Evolutionary conservation across 2,329 filamentous ascomycete species (phyloP), one percentile per base, ranked within the genome.

Genomic region (Gaeumannomyces tritici): DNA sequence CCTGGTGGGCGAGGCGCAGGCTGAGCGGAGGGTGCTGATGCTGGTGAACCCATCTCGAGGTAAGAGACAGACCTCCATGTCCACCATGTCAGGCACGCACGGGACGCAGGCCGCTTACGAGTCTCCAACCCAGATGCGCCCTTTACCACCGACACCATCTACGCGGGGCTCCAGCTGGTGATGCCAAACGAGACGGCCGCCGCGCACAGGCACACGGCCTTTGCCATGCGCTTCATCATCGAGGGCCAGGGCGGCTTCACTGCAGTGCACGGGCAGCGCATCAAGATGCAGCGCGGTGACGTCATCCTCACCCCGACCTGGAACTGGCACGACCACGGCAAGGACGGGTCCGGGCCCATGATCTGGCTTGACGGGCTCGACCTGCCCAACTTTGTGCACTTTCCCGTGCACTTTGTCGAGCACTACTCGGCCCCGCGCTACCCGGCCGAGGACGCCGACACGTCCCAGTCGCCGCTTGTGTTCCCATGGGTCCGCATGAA

Each of bases 361-460:
- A 81, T 84, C 62, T 84, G 82, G 82, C 75, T 84, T 1, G 82
- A 84, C 66, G 80, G 78, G 1, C 72, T 84, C 0, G 79, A 84
- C 67, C 69, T 84, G 55, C 82, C 82, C 0, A 73, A 73, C 54
- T 83, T 81, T 64, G 70, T 72, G 9, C 75, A 79, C 64, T 79
- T 79, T 56, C 81, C 80, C 0, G 77, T 82, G 2, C 77, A 84
- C 65, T 83, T 84, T 66, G 79, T 79, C 6, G 76, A 83, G 70
- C 76, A 81, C 63, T 83, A 74, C 64, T 62, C 70, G 4, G 65
- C 74, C 27, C 65, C 73, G 0, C 69, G 80, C 27, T 82, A 83
- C 64, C 80, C 68, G 61, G 70, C 73, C 1, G 67, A 74, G n/a
- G 68, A 75, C 28, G 72, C 77, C 5, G 75, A 80, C 56, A 74